Evolutionary conservation across 129 eudicot species (phyloP).

Genomic region (Oenanthe sinensis): DNA sequence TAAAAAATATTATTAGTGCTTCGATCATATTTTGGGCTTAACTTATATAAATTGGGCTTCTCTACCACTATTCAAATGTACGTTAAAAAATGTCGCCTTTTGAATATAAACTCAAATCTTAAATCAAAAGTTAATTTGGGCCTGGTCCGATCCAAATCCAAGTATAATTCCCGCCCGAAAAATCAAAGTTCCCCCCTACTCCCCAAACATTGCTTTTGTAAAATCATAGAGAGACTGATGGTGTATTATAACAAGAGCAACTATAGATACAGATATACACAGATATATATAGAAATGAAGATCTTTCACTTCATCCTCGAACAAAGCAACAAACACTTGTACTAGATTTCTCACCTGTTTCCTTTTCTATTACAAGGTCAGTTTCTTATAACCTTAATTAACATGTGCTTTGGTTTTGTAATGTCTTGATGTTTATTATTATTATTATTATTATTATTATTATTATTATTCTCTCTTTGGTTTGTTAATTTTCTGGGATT

Average conservation of each 20-base stretch:
- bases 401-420: not conserved
- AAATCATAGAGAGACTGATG: not conserved
- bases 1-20: too few species aligned
- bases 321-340: constrained; percentile 12
- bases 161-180: constrained; percentile 14
- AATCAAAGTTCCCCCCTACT: constrained; percentile 1
- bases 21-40: not conserved
- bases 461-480: not conserved
- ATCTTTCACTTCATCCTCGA: not conserved
- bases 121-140: not conserved
- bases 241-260: not conserved
- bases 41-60: not conserved
- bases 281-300: not conserved
- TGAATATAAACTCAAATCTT: not conserved
- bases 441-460: not conserved
- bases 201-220: not conserved
- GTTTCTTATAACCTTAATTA: not conserved
- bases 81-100: not conserved
- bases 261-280: not conserved
- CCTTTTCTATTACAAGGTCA: constrained; percentile 13
- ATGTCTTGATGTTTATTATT: not conserved
- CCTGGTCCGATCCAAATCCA: not conserved
- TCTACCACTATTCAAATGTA: not conserved
- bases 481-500: not conserved
- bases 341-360: not conserved